Evolutionary conservation across 495 filamentous ascomycete species (phyloP), one percentile per base, ranked within the genome.

Genomic region (Annulohypoxylon moriforme): DNA sequence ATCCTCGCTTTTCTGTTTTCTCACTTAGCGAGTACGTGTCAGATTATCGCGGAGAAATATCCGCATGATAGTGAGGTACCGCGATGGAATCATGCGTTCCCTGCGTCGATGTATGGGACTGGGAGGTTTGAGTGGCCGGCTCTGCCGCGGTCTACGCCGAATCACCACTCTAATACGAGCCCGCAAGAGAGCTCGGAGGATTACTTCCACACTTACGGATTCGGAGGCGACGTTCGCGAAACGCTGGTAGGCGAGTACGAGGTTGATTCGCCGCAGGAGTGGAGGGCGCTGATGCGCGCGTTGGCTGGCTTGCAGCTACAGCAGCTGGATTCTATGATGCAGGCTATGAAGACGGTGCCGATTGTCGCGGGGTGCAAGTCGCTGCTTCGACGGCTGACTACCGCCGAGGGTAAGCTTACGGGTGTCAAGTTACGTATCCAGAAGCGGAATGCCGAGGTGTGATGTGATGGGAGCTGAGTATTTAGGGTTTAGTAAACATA

Each of bases 21-120:
- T 22, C 10, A 27, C 22, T 13, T 50, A 10, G 47, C 47, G 13
- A 27, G 22, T 9, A 50, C 47, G 3, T 50, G 47, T 14, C 47
- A 50, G 47, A 27, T 50, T 9, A 50, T 50, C 47, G 47, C 47
- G 9, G 47, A 50, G 11, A 50, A 50, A 50, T 50, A 50, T 9
- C 47, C 47, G 0, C 47, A 50, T 20, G 47, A 50, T 14, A 50
- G 4, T 3, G 47, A 50, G 9, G 11, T 27, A 27, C n/a, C n/a
- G n/a, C n/a, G n/a, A n/a, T n/a, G n/a, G n/a, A n/a, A n/a, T n/a
- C n/a, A n/a, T n/a, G n/a, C n/a, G n/a, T n/a, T n/a, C n/a, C n/a
- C n/a, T n/a, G n/a, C n/a, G n/a, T n/a, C n/a, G n/a, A n/a, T n/a
- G n/a, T n/a, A n/a, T n/a, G n/a, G n/a, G n/a, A n/a, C n/a, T 22